Evolutionary conservation across 352 stramenopile genomes (phyloP), one percentile per base, ranked within the genome.

Genomic region (Phytophthora macrochlamydospora): DNA sequence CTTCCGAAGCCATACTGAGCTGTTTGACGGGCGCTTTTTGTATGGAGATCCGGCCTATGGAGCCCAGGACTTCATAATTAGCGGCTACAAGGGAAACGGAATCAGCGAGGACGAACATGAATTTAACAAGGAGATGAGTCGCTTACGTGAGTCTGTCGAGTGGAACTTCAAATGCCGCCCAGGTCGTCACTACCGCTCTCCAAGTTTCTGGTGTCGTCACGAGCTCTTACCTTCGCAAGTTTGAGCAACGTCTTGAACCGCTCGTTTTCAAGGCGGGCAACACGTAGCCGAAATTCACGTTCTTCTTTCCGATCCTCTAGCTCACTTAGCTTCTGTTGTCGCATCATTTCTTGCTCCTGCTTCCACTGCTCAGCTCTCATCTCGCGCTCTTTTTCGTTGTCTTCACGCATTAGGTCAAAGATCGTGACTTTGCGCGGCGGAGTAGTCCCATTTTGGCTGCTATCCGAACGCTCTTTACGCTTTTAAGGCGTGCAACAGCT

Each of bases 1-100:
- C 8, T 56, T 43, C 33, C 32, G 45, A 2, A 14, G 42, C n/a
- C 3, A 45, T 31, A 4, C 40, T 33, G 14, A 45, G 12, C 14
- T 56, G 5, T 33, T 56, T 45, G 49, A 32, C 31, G 50, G 5
- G 50, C 42, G 30, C n/a, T 32, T 35, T 45, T n/a, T 56, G 13
- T 56, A 56, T 35, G 33, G 33, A 46, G 32, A 56, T 44, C 50
- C 50, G 30, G 32, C 32, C 13, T 56, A 56, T 11, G 32, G 50
- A 6, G 35, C 9, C 9, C 35, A 40, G 35, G 35, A 40, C 35
- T 40, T 40, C 35, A 40, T 40, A 40, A 11, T 40, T 6, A 40
- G 35, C 9, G 35, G 35, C 6, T 40, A 11, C 9, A 40, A 40
- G 9, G 35, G 35, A 40, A 40, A 40, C 35, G 35, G 35, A 11